These are phyloP conservation scores for Lycium ferocissimum DNA, from an alignment of 257 asterid species.

Conservation along the genomic window DNA sequence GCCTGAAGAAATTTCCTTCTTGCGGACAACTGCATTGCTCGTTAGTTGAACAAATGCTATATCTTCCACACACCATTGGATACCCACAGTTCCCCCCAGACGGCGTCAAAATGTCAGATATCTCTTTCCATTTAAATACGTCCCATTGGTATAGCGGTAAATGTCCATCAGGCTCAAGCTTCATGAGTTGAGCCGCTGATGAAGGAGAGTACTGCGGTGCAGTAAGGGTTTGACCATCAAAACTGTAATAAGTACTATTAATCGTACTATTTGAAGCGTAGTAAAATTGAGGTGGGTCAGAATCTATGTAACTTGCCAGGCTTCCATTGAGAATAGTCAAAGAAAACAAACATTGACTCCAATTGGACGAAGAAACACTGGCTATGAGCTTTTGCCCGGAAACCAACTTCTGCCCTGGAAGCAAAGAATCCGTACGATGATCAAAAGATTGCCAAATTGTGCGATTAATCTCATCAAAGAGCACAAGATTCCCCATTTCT, in stretches of 20 bases:
- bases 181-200: background rate
- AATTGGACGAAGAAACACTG: background rate
- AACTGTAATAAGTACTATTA: background rate
- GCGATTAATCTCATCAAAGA: conserved; percentile 8
- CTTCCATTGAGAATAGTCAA: background rate
- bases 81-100: background rate
- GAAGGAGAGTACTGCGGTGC: fast-evolving
- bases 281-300: background rate
- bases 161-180: conserved; percentile 23
- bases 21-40: conserved; percentile 19
- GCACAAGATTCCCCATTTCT: conserved; percentile 34
- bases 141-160: background rate
- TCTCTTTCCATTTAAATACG: background rate
- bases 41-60: background rate
- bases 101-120: background rate
- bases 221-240: background rate
- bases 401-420: background rate
- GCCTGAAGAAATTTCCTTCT: too few species aligned
- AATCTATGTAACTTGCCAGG: background rate
- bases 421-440: conserved; percentile 30
- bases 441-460: conserved; percentile 41
- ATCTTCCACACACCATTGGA: conserved; percentile 28
- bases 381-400: background rate
- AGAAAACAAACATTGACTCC: conserved; percentile 5
- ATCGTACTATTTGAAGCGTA: background rate